phyloP scores from a whole-genome alignment of 805 yeast genomes.

The Candida krabiensis region DNA sequence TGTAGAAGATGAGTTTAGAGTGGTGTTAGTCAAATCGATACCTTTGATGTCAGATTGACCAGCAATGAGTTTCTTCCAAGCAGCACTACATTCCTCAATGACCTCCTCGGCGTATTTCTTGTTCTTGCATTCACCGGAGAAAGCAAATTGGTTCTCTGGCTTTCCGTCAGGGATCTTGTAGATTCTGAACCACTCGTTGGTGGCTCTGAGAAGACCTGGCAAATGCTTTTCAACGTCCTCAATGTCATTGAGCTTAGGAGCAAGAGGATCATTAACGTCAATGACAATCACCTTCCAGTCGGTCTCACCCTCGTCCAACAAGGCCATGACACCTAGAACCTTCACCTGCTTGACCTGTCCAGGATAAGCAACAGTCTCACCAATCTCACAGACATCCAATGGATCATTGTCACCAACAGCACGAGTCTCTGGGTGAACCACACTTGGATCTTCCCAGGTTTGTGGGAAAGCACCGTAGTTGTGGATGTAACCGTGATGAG shows the following conservation, averaged over 20 bases:
- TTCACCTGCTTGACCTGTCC: slow-evolving; percentile 87
- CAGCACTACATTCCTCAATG: slow-evolving; percentile 75
- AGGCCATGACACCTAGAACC: slow-evolving; percentile 91
- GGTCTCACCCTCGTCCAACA: slow-evolving; percentile 88
- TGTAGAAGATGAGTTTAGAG: slow-evolving; percentile 57
- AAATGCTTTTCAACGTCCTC: slow-evolving; percentile 87
- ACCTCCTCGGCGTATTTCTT: slow-evolving; percentile 83
- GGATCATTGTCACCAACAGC: slow-evolving; percentile 85
- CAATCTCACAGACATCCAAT: slow-evolving; percentile 81
- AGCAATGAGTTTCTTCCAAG: slow-evolving; percentile 75
- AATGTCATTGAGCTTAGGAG: slow-evolving; percentile 81
- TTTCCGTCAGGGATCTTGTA: slow-evolving; percentile 98
- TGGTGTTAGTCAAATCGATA: slow-evolving; percentile 74
- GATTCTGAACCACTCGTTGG: slow-evolving; percentile 97
- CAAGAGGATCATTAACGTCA: slow-evolving; percentile 85
- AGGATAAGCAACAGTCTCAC: slow-evolving; percentile 60
- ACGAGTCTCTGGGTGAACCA: slow-evolving; percentile 62
- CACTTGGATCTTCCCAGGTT: slow-evolving; percentile 78
- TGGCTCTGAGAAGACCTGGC: slow-evolving; percentile 91
- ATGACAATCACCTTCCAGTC: slow-evolving; percentile 93
- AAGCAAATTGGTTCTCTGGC: slow-evolving; percentile 96
- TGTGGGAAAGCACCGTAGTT: slow-evolving; percentile 99
- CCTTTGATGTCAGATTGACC: slow-evolving; percentile 66
- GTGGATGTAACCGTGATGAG: slow-evolving; percentile 97
- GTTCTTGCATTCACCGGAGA: slow-evolving; percentile 88